Evolutionary conservation across 2,329 filamentous ascomycete genomes (phyloP), one percentile per base, ranked within the genome.

Genomic region (Cercospora nicotianae): DNA sequence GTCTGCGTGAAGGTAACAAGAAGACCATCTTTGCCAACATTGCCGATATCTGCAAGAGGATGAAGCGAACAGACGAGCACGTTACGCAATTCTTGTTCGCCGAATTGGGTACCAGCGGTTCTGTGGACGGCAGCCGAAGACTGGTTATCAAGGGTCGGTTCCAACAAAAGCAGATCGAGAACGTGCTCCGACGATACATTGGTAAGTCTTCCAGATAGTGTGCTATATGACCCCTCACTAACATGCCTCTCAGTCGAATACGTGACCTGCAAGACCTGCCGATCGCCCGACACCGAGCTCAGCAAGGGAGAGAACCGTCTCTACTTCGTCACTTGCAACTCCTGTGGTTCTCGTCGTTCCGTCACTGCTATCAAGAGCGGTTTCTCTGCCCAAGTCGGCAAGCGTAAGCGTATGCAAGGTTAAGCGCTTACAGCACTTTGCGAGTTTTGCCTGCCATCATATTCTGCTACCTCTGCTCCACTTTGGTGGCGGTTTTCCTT

Each of bases 21-120:
- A 96, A 96, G 90, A 99, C 95, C 71, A 97, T 99, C 78, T 99
- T 99, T 78, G 95, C 94, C 85, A 99, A 99, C 85, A 95, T 99
- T 79, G 89, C 93, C 80, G 95, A 99, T 80, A 98, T 99, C 78
- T 96, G 93, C 87, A 97, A 97, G 87, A 90, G 94, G 77, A 98
- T 99, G 94, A 99, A 99, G 90, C 89, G 95, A 81, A 94, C 92
- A 72, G 94, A 98, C 79, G 95, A 99, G 83, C 95, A 80, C 73
- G 78, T 99, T 73, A 98, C 93, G 63, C 91, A 94, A 76, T 98
- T 97, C 85, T 84, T 99, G 81, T 97, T 99, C 82, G 94, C 95
- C 74, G 95, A 99, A 82, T 87, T 99, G 89, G 95, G 95, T 86
- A 99, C 95, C 73, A 96, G 89, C 79, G 95, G 95, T 81, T 96